Evolutionary conservation across 116 monocot genomes (phyloP), one percentile per base, ranked within the genome.

Genomic region (Trichopus zeylanicus): DNA sequence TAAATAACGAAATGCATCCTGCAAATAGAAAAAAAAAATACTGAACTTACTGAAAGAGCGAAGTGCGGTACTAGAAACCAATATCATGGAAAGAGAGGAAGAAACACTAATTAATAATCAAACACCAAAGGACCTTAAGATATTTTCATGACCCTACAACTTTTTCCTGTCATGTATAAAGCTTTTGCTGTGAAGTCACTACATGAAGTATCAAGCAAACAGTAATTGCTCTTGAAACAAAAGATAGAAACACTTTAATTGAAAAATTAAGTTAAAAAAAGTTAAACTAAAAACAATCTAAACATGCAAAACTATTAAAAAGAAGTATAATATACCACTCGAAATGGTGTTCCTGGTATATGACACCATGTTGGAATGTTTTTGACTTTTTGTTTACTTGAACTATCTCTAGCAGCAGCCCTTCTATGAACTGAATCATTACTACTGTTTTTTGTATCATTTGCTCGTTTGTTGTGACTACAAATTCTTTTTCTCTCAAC

Each of bases 1-100:
- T 57, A 87, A 69, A 73, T 72, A 91, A 62, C 81, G 81, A 52
- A 97, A 97, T 51, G 97, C 91, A 75, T 97, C 91, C 97, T 97
- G 87, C 71, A 73, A 24, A 65, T 31, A 59, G 9, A 48, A 18
- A 55, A 56, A 16, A 51, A 47, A 15, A 19, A 46, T 23, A 19
- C n/a, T n/a, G n/a, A 48, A 30, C 7, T 29, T 10, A 48, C 0
- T 4, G 23, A 49, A 35, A 20, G 4, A 56, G 56, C 56, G 31
- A 31, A n/a, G 31, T 42, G 9, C 7, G 26, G 0, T 54, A 27
- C 13, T 9, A 31, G 29, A 56, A 56, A 31, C 15, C 18, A 7
- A 9, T 18, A 7, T 18, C 37, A 18, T 31, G 23, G 7, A 9
- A 21, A 29, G 13, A 28, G 22, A 24, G 1, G 10, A 35, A 35